Evolutionary conservation across 1,284 basidiomycete genomes (phyloP).

Genomic region (Sporisorium exsertum): DNA sequence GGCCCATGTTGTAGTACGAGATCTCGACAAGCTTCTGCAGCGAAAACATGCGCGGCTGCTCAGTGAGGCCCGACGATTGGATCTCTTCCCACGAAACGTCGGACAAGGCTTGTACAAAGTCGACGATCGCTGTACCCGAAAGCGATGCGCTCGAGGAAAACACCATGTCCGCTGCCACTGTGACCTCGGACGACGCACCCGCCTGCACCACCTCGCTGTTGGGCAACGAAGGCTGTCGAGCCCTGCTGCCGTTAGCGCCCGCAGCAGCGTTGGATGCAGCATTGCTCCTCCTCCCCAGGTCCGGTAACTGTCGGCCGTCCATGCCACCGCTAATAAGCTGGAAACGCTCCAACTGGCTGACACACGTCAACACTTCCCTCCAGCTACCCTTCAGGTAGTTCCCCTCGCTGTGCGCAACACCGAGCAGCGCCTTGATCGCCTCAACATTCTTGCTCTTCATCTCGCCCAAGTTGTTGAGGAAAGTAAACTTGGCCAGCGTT

Average conservation of each 20-base stretch:
- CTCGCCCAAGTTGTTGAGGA: constrained; percentile 69
- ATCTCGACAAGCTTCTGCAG: constrained; percentile 99
- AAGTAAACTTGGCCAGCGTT: constrained; percentile 69
- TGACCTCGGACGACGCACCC: constrained; percentile 96
- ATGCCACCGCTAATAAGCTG: constrained; percentile 69
- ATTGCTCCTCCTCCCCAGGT: constrained; percentile 76
- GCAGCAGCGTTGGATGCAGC: constrained; percentile 13
- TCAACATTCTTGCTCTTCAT: constrained; percentile 69
- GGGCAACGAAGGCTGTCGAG: constrained; percentile 70
- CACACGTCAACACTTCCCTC: constrained; percentile 68
- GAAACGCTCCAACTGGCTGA: constrained; percentile 68
- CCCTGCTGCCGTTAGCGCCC: constrained; percentile 14
- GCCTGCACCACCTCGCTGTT: constrained; percentile 95
- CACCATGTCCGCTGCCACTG: constrained; percentile 98
- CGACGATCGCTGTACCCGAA: constrained; percentile 94
- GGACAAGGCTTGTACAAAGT: constrained; percentile 95
- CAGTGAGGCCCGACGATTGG: constrained; percentile 90
- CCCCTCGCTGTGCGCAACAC: constrained; percentile 67
- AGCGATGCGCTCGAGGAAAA: constrained; percentile 95
- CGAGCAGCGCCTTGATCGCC: constrained; percentile 69
- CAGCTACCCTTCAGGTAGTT: constrained; percentile 68
- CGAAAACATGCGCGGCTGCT: constrained; percentile 92
- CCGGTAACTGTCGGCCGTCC: constrained; percentile 77
- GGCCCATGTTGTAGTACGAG: constrained; percentile 99
- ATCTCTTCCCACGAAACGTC: constrained; percentile 99